Evolutionary conservation across 2,329 filamentous ascomycete genomes (phyloP).

Genomic region (Pseudopithomyces maydicus): DNA sequence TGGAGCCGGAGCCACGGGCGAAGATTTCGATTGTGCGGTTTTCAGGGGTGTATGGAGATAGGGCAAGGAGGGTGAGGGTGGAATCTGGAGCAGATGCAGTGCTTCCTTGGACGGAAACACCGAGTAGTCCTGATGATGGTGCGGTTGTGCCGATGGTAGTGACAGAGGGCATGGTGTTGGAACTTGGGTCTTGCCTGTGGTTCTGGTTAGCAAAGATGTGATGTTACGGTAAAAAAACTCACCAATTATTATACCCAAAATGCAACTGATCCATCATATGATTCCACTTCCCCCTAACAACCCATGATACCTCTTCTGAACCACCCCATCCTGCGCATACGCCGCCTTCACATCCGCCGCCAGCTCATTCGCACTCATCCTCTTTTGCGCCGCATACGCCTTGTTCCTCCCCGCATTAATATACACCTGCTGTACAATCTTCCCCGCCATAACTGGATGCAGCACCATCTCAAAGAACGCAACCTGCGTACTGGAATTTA

Average conservation of each 20-base stretch:
- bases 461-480: constrained; percentile 66
- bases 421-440: constrained; percentile 53
- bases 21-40: constrained; percentile 36
- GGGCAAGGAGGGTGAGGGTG: constrained; percentile 16
- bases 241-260: constrained; percentile 35
- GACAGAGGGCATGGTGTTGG: constrained; percentile 66
- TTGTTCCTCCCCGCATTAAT: constrained; percentile 28
- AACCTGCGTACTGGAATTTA: constrained; percentile 55
- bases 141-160: constrained; percentile 61
- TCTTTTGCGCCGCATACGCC: constrained; percentile 28
- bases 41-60: constrained; percentile 33
- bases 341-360: constrained; percentile 25
- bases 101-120: constrained; percentile 65
- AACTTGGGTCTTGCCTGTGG: constrained; percentile 71
- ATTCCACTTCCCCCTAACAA: constrained; percentile 33
- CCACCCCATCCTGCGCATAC: constrained; percentile 25
- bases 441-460: constrained; percentile 61
- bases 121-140: constrained; percentile 23
- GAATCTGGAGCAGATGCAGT: constrained; percentile 70
- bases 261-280: constrained; percentile 39
- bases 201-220: constrained; percentile 19
- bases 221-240: constrained; percentile 31
- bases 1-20: constrained; percentile 24
- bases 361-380: constrained; percentile 30
- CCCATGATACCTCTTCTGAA: constrained; percentile 28